Conservation (phyloP, 2,329 filamentous ascomycete species). For the Colletotrichum aenigma region DNA sequence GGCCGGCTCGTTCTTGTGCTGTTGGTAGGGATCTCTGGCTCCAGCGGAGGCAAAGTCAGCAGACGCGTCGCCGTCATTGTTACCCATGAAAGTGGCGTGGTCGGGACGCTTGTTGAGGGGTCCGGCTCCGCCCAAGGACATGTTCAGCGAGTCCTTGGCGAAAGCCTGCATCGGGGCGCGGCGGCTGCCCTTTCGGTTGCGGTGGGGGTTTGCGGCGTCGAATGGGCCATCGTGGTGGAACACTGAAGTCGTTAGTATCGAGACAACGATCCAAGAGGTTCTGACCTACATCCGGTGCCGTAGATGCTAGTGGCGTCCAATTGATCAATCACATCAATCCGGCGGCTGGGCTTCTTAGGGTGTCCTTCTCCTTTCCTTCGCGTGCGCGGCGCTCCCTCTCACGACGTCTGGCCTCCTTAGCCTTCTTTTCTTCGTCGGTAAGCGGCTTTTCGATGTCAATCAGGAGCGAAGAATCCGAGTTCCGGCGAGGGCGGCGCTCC, state of each 20-base stretch:
- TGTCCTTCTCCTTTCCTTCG: slow-evolving; percentile 54
- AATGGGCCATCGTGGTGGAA: slow-evolving; percentile 98
- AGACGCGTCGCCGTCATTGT: slow-evolving; percentile 82
- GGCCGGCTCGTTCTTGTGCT: slow-evolving; percentile 39
- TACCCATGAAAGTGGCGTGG: slow-evolving; percentile 85
- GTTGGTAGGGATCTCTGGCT: slow-evolving; percentile 28
- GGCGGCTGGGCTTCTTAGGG: slow-evolving; percentile 50
- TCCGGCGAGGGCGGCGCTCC: slow-evolving; percentile 67
- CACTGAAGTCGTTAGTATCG: slow-evolving; percentile 54
- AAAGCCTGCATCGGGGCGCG: slow-evolving; percentile 96
- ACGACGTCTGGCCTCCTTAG: slow-evolving; percentile 52
- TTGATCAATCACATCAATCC: slow-evolving; percentile 92
- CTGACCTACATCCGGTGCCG: slow-evolving; percentile 79
- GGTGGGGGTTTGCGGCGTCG: slow-evolving; percentile 92
- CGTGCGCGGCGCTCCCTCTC: slow-evolving; percentile 57
- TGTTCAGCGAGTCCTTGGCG: slow-evolving; percentile 90
- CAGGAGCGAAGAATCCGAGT: slow-evolving; percentile 79
- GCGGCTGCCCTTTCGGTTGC: slow-evolving; percentile 82
- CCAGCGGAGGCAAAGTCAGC: slow-evolving; percentile 68
- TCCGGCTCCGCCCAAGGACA: slow-evolving; percentile 85
- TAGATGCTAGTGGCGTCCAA: slow-evolving; percentile 96
- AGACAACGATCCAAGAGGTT: background rate
- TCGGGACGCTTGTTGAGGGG: slow-evolving; percentile 83
- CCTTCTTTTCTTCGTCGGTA: slow-evolving; percentile 63
- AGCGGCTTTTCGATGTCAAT: slow-evolving; percentile 60